A percentile compares a stretch with the other conserved stretches of the same genome.
Evolutionary conservation across 1,284 basidiomycete genomes (phyloP).

Genomic region (Apiotrichum mycotoxinovorans): DNA sequence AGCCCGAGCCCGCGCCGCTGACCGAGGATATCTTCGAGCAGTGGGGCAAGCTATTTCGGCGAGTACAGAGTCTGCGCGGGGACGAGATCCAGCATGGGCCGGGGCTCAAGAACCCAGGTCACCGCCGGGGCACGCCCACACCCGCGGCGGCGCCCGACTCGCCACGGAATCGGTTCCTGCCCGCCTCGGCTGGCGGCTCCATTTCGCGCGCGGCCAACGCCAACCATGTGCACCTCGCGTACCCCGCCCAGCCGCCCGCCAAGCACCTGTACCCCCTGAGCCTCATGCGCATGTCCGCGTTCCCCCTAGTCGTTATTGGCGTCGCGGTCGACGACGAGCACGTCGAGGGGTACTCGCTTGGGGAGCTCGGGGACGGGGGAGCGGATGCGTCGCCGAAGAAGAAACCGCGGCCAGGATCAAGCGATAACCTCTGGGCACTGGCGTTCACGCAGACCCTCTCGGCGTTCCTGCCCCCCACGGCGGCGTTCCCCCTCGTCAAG

Average conservation of each 20-base stretch:
- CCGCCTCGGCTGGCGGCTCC: conserved; percentile 22
- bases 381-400: neutral
- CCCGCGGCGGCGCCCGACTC: conserved; percentile 1
- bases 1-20: conserved; percentile 16
- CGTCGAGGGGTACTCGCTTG: conserved; percentile 6
- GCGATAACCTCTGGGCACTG: conserved; percentile 16
- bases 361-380: neutral
- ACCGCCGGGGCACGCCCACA: conserved; percentile 2
- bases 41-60: conserved; percentile 33
- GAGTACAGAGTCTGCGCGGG: conserved; percentile 36
- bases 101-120: neutral
- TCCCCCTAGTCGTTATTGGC: conserved; percentile 44
- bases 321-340: conserved; percentile 32
- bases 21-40: conserved; percentile 25
- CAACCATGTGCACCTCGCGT: conserved; percentile 43
- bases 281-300: conserved; percentile 36
- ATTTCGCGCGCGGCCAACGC: conserved; percentile 32
- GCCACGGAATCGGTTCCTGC: conserved; percentile 33
- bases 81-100: conserved; percentile 32
- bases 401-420: neutral
- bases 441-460: conserved; percentile 38
- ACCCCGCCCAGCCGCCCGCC: conserved; percentile 31
- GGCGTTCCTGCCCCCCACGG: conserved; percentile 55
- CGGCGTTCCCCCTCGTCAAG: conserved; percentile 67
- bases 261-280: conserved; percentile 40